Evolutionary conservation across 2,329 filamentous ascomycete species (phyloP).

Genomic region (Arthrinium puccinioides): DNA sequence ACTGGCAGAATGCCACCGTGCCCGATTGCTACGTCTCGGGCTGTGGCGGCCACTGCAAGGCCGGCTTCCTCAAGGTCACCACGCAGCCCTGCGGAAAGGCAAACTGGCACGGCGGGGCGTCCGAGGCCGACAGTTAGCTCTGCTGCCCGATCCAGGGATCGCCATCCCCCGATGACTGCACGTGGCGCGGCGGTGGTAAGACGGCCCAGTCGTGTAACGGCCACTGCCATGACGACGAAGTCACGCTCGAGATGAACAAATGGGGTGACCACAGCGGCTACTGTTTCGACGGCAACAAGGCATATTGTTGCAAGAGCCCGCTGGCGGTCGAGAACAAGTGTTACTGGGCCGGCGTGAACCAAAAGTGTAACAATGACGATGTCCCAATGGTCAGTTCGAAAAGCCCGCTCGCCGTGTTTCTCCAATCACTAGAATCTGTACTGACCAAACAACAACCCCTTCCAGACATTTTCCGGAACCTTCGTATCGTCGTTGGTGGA

Average conservation of each 20-base stretch:
- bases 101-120: slow-evolving; percentile 11
- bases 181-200: slow-evolving; percentile 19
- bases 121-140: neutral
- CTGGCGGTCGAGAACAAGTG: slow-evolving; percentile 11
- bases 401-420: neutral
- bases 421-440: neutral
- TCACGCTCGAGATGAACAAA: slow-evolving; percentile 18
- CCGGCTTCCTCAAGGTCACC: slow-evolving; percentile 12
- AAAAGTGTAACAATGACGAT: slow-evolving; percentile 12
- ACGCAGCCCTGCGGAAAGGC: slow-evolving; percentile 17
- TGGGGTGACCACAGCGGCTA: slow-evolving; percentile 17
- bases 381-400: neutral
- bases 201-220: slow-evolving; percentile 18
- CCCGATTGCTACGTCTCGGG: slow-evolving; percentile 13
- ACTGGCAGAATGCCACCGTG: slow-evolving; percentile 8
- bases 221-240: slow-evolving; percentile 24
- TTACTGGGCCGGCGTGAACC: slow-evolving; percentile 13
- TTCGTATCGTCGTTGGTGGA: slow-evolving; percentile 10
- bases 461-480: slow-evolving; percentile 15
- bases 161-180: slow-evolving; percentile 20
- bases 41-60: neutral
- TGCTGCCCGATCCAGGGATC: slow-evolving; percentile 8
- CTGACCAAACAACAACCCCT: slow-evolving; percentile 3
- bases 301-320: slow-evolving; percentile 20
- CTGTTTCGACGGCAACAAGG: slow-evolving; percentile 20